These are phyloP conservation scores for Cucumis melo DNA, from an alignment of 306 rosid genomes.

Conservation along the genomic window DNA sequence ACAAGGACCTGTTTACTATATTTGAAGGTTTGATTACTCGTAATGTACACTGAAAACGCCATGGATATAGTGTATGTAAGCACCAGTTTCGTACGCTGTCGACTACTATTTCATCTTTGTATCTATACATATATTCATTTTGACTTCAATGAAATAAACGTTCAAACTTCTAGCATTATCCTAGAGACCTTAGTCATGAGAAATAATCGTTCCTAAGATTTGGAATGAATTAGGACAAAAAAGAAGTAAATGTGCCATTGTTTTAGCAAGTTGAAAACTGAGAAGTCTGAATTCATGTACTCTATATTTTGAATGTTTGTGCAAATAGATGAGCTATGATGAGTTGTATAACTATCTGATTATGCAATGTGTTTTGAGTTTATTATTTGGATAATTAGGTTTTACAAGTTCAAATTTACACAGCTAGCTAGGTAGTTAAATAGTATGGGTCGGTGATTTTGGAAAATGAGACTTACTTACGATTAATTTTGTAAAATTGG, in stretches of 20 bases:
- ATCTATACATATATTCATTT: background rate
- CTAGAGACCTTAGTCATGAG: background rate
- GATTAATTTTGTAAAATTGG: no score
- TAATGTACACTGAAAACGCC: conserved; percentile 35
- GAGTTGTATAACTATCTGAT: background rate
- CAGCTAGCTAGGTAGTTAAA: no score
- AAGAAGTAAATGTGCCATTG: background rate
- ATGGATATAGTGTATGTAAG: background rate
- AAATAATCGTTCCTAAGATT: background rate
- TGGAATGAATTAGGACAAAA: background rate
- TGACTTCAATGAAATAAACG: background rate
- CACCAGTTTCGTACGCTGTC: background rate
- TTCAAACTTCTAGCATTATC: background rate
- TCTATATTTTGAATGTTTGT: background rate
- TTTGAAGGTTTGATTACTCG: conserved; percentile 88
- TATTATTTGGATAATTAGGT: background rate
- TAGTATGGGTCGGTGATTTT: no score
- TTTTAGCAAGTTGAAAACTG: background rate
- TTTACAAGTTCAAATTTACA: background rate
- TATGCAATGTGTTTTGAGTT: background rate
- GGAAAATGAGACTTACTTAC: no score
- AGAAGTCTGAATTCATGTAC: background rate
- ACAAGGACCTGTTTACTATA: conserved; percentile 65
- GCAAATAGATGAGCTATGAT: background rate
- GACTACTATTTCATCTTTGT: background rate